Base-by-base conservation (phyloP, 2,329 filamentous ascomycete genomes). In the Pseudogymnoascus sp. region DNA sequence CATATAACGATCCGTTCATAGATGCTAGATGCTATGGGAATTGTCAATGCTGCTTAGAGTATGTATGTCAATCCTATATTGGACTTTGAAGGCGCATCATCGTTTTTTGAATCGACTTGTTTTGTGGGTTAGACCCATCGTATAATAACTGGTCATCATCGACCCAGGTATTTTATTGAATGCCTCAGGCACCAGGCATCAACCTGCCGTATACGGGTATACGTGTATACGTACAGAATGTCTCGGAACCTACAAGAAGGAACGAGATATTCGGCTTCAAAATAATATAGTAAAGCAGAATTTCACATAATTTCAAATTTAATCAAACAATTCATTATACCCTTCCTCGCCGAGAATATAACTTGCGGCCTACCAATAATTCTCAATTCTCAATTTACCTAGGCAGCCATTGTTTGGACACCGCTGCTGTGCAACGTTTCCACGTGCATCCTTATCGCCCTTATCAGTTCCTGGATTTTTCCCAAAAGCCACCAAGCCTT, bases 391-490 rank as follows among this genome's bases (percentile, higher is more conserved):
- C n/a, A 31, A 34, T 12, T 53, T 18, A 16, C 25, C 46, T 10
- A 11, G 3, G 3, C 7, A 56, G 16, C 8, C 46, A 56, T 18
- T 18, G 25, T 7, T 56, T 4, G 25, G 46, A 56, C 25, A n/a
- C 16, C 21, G 46, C 46, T 34, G 46, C n/a, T 56, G 46, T 34
- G 46, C 46, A 56, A 56, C 46, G 28, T 10, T 16, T 56, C 46
- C 44, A 53, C 44, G 46, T 34, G 46, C 46, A 12, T 8, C n/a
- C 59, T 60, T 60, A 60, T 60, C 59, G 34, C 34, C 2, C 34
- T 60, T 60, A 60, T 42, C 59, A 40, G 34, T 28, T 42, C 59
- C 37, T 28, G 59, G 37, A 60, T 38, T 60, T 38, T 60, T 60
- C 37, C 28, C 23, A 23, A 34, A 34, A 60, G 37, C 59, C 59